These are phyloP conservation scores for Myxozyma mucilagina DNA, from an alignment of 805 yeast species.

Conservation along the genomic window DNA sequence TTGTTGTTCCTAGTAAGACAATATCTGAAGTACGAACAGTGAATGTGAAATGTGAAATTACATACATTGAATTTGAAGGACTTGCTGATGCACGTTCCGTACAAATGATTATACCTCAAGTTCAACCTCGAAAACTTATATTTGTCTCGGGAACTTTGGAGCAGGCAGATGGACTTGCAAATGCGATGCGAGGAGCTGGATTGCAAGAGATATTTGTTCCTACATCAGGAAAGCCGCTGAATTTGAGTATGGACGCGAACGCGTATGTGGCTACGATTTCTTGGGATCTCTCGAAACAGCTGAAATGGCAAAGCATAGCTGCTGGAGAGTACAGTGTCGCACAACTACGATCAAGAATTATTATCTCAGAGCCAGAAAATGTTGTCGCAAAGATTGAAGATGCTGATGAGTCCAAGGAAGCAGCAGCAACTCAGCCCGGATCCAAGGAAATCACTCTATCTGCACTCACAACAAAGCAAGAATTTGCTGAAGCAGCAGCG, in stretches of 20 bases:
- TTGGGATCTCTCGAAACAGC: conserved; percentile 55
- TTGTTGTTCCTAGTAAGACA: conserved; percentile 23
- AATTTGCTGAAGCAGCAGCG: conserved; percentile 6
- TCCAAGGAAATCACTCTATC: conserved; percentile 31
- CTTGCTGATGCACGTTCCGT: conserved; percentile 81
- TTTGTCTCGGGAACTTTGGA: conserved; percentile 46
- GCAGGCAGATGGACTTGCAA: conserved; percentile 27
- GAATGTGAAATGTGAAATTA: conserved; percentile 64
- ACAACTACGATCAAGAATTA: conserved; percentile 69
- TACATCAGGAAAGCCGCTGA: conserved; percentile 32
- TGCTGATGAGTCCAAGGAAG: not conserved
- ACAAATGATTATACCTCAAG: conserved; percentile 68
- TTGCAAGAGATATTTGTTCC: conserved; percentile 31
- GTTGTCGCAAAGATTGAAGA: not conserved
- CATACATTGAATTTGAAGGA: conserved; percentile 80
- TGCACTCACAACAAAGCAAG: conserved; percentile 29
- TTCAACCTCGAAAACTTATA: conserved; percentile 75
- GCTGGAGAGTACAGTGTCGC: conserved; percentile 76
- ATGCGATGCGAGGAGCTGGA: conserved; percentile 34
- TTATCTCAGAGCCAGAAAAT: not conserved
- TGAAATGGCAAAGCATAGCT: conserved; percentile 80
- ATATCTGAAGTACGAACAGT: conserved; percentile 41
- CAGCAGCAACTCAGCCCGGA: conserved; percentile 28
- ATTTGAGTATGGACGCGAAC: conserved; percentile 49
- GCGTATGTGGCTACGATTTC: conserved; percentile 68